Percentiles rank a stretch among this genome's conserved stretches.
These are phyloP conservation scores for Penicillium cataractarum DNA, from an alignment of 495 filamentous ascomycete species.

Conservation along the genomic window DNA sequence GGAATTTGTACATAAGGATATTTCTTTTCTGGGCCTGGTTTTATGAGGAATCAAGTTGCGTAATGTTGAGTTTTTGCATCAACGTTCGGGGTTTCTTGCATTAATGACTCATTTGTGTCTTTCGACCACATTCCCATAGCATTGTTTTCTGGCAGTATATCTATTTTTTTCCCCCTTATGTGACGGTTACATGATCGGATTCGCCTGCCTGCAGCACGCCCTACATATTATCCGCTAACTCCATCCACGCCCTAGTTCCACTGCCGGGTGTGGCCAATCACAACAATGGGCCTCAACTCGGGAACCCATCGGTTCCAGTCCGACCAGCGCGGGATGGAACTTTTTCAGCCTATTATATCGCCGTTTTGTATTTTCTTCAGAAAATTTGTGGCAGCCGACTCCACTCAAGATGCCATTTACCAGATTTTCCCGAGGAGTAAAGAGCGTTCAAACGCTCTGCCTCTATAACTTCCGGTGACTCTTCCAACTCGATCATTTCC, in stretches of 20 bases:
- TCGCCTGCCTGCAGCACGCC: slow-evolving; percentile 2
- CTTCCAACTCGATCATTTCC: neutral
- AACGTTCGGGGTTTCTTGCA: neutral
- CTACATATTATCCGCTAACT: neutral
- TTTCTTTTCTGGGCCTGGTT: slow-evolving; percentile 11
- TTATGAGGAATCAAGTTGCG: slow-evolving; percentile 25
- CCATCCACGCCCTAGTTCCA: slow-evolving; percentile 4
- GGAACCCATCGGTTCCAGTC: slow-evolving; percentile 7
- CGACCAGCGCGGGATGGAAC: neutral
- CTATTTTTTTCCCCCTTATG: no score
- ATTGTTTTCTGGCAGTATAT: neutral
- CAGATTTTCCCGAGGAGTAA: neutral
- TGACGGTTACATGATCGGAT: neutral
- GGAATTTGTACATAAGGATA: slow-evolving; percentile 32
- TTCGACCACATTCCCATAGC: neutral
- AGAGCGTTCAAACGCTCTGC: neutral
- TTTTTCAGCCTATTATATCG: neutral
- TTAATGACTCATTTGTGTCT: neutral
- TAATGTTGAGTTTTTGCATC: slow-evolving; percentile 21
- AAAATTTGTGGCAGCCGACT: slow-evolving; percentile 6
- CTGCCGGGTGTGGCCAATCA: neutral
- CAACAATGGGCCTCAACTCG: neutral
- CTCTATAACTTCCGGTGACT: neutral
- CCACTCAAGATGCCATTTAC: slow-evolving; percentile 9
- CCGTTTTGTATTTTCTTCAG: neutral